These are phyloP conservation scores for Linnemannia hyalina DNA, from an alignment of 192 early-diverging fungal species.

Conservation along the genomic window DNA sequence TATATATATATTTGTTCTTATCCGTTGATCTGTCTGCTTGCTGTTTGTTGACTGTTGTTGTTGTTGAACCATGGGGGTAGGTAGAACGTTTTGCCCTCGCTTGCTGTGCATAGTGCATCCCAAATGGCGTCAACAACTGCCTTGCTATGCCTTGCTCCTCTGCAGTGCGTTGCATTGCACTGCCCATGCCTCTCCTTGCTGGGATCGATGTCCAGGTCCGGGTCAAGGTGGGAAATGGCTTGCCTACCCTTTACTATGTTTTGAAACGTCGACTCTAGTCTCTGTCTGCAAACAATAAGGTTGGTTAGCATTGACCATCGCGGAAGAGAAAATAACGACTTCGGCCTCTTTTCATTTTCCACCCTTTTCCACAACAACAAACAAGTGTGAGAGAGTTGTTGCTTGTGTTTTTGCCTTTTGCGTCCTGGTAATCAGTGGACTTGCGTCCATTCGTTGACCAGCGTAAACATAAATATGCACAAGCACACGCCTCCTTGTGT, in stretches of 20 bases:
- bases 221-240: neutral
- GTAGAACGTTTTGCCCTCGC: neutral
- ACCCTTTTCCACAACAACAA: neutral
- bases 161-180: too few species aligned
- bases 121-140: neutral
- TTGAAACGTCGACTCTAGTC: neutral
- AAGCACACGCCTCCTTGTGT: too few species aligned
- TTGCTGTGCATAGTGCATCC: neutral
- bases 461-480: too few species aligned
- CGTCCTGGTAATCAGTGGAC: neutral
- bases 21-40: neutral
- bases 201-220: neutral
- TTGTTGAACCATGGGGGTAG: neutral
- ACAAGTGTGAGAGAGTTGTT: neutral
- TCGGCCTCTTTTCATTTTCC: neutral
- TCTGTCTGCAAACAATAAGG: neutral
- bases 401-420: neutral
- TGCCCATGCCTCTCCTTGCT: too few species aligned
- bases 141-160: too few species aligned
- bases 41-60: neutral
- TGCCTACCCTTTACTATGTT: neutral
- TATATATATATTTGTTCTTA: neutral
- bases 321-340: neutral
- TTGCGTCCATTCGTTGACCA: neutral
- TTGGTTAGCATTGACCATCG: neutral